Conservation (phyloP, 768 basidiomycete species). For the Stropharia rugosoannulata region DNA sequence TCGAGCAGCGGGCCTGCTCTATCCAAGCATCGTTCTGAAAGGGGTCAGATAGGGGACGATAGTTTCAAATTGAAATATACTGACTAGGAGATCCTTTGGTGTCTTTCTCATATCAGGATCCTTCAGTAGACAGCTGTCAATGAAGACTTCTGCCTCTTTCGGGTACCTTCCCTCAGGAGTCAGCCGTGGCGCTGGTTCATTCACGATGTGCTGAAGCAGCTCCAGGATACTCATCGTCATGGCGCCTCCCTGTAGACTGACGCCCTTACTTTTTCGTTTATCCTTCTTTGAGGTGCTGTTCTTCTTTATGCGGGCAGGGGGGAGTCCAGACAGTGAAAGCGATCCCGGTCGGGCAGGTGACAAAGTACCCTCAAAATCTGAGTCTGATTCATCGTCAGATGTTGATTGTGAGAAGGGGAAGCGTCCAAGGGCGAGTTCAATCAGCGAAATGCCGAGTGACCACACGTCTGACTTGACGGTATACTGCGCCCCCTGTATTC, state of each 20-base stretch:
- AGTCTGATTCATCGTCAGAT: conserved; percentile 68
- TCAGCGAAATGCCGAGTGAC: conserved; percentile 96
- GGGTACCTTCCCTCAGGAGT: conserved; percentile 73
- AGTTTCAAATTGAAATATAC: conserved; percentile 23
- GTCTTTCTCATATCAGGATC: conserved; percentile 82
- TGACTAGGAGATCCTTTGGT: conserved; percentile 83
- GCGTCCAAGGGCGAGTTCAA: conserved; percentile 94
- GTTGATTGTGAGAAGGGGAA: conserved; percentile 92
- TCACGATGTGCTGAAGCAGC: conserved; percentile 95
- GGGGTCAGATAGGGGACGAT: neutral
- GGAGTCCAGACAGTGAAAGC: conserved; percentile 42
- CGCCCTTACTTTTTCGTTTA: conserved; percentile 87
- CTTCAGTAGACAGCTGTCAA: conserved; percentile 89
- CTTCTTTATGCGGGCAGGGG: conserved; percentile 34
- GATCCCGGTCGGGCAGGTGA: conserved; percentile 68
- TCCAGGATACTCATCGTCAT: conserved; percentile 99
- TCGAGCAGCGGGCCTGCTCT: conserved; percentile 54
- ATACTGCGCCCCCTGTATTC: conserved; percentile 98
- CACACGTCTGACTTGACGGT: conserved; percentile 99
- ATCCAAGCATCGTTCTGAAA: conserved; percentile 75
- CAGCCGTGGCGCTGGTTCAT: conserved; percentile 92
- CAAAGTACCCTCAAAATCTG: conserved; percentile 54
- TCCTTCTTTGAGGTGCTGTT: conserved; percentile 62
- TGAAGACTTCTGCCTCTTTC: conserved; percentile 74
- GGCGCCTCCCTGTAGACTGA: conserved; percentile 89